phyloP scores from a whole-genome alignment of 495 filamentous ascomycete species.

The Penicillium herquei region DNA sequence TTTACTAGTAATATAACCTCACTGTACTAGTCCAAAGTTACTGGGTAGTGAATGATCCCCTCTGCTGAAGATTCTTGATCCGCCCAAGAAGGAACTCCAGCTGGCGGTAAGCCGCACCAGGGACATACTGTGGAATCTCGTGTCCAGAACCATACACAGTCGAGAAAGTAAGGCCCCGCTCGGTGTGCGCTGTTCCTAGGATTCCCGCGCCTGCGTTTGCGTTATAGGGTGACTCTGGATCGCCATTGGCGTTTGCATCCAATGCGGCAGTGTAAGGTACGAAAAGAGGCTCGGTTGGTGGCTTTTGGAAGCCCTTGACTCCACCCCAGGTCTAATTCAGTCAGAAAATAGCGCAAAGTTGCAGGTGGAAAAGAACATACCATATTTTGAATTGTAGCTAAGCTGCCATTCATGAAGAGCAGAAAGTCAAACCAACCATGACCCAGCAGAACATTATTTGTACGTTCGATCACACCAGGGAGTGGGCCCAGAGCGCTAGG shows the following conservation, averaged over 20 bases:
- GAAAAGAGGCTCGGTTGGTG: constrained; percentile 58
- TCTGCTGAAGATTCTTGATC: constrained; percentile 44
- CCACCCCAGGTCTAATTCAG: constrained; percentile 66
- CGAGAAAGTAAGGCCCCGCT: constrained; percentile 70
- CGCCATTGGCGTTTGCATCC: constrained; percentile 25
- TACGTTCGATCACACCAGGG: constrained; percentile 69
- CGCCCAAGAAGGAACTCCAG: constrained; percentile 66
- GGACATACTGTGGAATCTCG: constrained; percentile 61
- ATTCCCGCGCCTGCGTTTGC: constrained; percentile 51
- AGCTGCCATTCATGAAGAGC: constrained; percentile 63
- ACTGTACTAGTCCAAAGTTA: not conserved
- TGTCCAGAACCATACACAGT: constrained; percentile 58
- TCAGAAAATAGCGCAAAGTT: not conserved
- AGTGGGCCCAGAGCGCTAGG: constrained; percentile 54
- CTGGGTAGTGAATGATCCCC: constrained; percentile 32
- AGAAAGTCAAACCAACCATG: constrained; percentile 60
- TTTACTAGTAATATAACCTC: too few species aligned
- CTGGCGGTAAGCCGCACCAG: constrained; percentile 63
- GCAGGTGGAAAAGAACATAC: not conserved
- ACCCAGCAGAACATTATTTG: constrained; percentile 65
- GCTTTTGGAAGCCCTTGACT: constrained; percentile 60
- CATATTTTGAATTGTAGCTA: constrained; percentile 77
- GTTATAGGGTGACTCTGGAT: constrained; percentile 13
- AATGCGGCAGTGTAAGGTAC: constrained; percentile 59
- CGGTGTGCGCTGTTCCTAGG: constrained; percentile 60